These are phyloP conservation scores for Trifolium pratense DNA, from an alignment of 306 rosid species.

Conservation along the genomic window DNA sequence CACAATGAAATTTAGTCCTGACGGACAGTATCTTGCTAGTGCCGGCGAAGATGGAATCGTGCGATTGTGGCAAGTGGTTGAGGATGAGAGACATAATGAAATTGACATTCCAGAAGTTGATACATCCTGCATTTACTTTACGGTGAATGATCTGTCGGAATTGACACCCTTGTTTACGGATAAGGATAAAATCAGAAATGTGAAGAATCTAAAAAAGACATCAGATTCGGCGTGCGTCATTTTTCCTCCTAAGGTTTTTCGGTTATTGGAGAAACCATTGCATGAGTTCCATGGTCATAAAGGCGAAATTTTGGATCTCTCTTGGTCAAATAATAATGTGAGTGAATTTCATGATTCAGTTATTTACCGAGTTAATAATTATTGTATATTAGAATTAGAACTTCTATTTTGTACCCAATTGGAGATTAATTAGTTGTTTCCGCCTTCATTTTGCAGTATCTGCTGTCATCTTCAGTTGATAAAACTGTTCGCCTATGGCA, in stretches of 20 bases:
- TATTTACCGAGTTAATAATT: conserved; percentile 20
- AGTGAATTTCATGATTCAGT: conserved; percentile 50
- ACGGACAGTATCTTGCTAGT: conserved; percentile 91
- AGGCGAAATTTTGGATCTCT: conserved; percentile 82
- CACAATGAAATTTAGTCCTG: conserved; percentile 95
- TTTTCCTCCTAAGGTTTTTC: conserved; percentile 81
- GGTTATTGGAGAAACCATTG: conserved; percentile 84
- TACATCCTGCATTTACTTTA: conserved; percentile 88
- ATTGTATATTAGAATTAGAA: background rate
- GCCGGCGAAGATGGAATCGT: conserved; percentile 91
- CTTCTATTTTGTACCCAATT: too few species aligned
- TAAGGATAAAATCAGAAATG: conserved; percentile 65
- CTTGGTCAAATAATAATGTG: conserved; percentile 93
- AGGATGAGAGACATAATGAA: conserved; percentile 78
- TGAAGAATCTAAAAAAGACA: conserved; percentile 64
- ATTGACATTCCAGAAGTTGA: conserved; percentile 80
- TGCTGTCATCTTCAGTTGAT: conserved; percentile 88
- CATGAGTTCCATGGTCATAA: conserved; percentile 83
- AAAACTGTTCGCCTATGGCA: conserved; percentile 95
- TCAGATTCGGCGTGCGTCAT: conserved; percentile 89
- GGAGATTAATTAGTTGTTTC: conserved; percentile 32
- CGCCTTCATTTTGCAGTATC: conserved; percentile 61
- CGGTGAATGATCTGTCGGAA: conserved; percentile 78
- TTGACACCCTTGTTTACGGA: conserved; percentile 74
- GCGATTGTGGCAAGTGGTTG: conserved; percentile 88